Evolutionary conservation across 164 flowering plant genomes (phyloP).

Genomic region (Warburgia ugandensis): DNA sequence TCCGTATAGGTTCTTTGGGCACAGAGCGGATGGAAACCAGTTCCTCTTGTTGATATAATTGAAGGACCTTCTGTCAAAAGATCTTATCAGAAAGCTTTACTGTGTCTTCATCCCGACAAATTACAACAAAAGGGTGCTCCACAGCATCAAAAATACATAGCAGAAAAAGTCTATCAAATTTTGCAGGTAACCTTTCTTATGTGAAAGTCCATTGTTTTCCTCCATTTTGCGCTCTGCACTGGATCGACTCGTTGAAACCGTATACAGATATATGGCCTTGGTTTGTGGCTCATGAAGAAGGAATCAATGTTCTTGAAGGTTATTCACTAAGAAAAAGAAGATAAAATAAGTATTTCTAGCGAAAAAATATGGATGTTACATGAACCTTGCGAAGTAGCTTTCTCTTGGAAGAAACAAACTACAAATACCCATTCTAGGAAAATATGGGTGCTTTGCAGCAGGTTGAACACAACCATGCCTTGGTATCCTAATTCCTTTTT

Average conservation of each 20-base stretch:
- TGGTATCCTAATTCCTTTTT: too few relatives aligned
- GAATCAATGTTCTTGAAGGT: background rate
- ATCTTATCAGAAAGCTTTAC: conserved; percentile 80
- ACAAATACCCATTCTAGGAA: too few relatives aligned
- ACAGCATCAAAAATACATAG: conserved; percentile 60
- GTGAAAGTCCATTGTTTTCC: background rate
- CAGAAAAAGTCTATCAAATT: conserved; percentile 78
- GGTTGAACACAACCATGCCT: too few relatives aligned
- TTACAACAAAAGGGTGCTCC: conserved; percentile 86
- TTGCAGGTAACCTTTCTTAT: conserved; percentile 56
- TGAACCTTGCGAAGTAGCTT: too few relatives aligned
- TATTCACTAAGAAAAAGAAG: background rate
- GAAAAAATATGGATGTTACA: background rate
- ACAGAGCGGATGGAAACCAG: conserved; percentile 88
- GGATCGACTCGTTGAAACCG: too few relatives aligned
- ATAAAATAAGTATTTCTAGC: background rate
- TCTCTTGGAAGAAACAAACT: too few relatives aligned
- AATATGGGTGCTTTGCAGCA: too few relatives aligned
- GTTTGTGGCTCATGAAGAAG: too few relatives aligned
- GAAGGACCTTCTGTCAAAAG: conserved; percentile 72
- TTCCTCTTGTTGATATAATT: conserved; percentile 78
- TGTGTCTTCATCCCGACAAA: conserved; percentile 88
- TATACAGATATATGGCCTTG: too few relatives aligned
- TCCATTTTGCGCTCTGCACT: background rate
- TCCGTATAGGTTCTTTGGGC: conserved; percentile 91